These are phyloP conservation scores for Lactarius akahatsu DNA, from an alignment of 768 basidiomycete genomes.

Conservation along the genomic window DNA sequence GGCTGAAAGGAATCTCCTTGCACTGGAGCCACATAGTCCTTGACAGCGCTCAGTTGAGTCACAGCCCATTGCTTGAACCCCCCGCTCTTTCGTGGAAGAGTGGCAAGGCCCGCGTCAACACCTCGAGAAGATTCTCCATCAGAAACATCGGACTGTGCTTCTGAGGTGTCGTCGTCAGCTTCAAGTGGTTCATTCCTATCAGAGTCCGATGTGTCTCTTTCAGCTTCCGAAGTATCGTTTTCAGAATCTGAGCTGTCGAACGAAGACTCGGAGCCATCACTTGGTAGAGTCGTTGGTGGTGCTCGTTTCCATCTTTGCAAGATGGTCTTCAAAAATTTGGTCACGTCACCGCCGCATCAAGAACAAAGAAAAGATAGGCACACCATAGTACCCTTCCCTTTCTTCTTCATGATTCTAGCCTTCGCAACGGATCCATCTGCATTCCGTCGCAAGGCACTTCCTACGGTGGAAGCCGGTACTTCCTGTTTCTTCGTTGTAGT, in stretches of 20 bases:
- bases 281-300: conserved; percentile 33
- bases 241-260: conserved; percentile 80
- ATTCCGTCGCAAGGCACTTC: conserved; percentile 66
- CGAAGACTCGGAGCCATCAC: conserved; percentile 52
- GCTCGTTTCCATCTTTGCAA: conserved; percentile 53
- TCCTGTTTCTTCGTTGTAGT: conserved; percentile 26
- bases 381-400: conserved; percentile 47
- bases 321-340: conserved; percentile 34
- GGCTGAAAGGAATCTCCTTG: conserved; percentile 2
- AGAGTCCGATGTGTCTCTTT: conserved; percentile 32
- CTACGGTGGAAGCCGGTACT: conserved; percentile 41
- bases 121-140: conserved; percentile 33
- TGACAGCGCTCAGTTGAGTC: conserved; percentile 62
- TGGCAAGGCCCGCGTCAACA: conserved; percentile 29
- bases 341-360: not conserved
- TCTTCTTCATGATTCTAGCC: conserved; percentile 49
- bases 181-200: conserved; percentile 24
- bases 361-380: conserved; percentile 28
- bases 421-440: conserved; percentile 57
- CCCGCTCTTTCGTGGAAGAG: conserved; percentile 41
- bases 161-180: conserved; percentile 17
- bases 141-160: conserved; percentile 17
- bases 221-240: conserved; percentile 44
- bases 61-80: conserved; percentile 91
- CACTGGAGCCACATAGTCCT: conserved; percentile 40